phyloP scores from a whole-genome alignment of 331 rosid species.

The Pyrus hybrid region DNA sequence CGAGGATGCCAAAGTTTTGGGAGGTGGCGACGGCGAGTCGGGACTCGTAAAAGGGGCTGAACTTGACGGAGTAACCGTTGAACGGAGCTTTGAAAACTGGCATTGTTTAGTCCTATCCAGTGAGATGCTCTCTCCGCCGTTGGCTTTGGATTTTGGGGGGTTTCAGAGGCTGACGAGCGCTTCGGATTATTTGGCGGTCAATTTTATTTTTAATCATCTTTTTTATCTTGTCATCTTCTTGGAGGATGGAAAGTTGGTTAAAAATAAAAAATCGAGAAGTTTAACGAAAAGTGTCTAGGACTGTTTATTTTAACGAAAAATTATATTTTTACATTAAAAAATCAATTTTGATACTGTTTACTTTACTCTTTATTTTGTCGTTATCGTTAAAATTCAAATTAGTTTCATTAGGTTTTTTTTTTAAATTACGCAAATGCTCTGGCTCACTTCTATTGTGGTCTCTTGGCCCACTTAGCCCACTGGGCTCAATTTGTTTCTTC shows the following conservation, averaged over 20 bases:
- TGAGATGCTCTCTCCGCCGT: neutral
- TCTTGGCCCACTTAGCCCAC: no score
- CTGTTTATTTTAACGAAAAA: no score
- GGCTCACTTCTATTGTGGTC: no score
- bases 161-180: neutral
- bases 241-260: neutral
- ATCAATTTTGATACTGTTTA: no score
- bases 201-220: neutral
- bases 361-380: no score
- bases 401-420: no score
- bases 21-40: slow-evolving; percentile 89
- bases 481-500: no score
- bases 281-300: no score
- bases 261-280: no score
- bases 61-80: slow-evolving; percentile 87
- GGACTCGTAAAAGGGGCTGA: slow-evolving; percentile 90
- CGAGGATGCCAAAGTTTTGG: slow-evolving; percentile 92
- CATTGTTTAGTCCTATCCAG: slow-evolving; percentile 23
- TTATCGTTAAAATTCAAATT: no score
- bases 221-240: neutral
- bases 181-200: neutral
- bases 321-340: no score
- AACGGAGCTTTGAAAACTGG: slow-evolving; percentile 83
- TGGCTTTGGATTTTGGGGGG: neutral
- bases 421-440: no score